Evolutionary conservation across 2,329 filamentous ascomycete genomes (phyloP), one percentile per base, ranked within the genome.

Genomic region (Periconia macrospinosa): DNA sequence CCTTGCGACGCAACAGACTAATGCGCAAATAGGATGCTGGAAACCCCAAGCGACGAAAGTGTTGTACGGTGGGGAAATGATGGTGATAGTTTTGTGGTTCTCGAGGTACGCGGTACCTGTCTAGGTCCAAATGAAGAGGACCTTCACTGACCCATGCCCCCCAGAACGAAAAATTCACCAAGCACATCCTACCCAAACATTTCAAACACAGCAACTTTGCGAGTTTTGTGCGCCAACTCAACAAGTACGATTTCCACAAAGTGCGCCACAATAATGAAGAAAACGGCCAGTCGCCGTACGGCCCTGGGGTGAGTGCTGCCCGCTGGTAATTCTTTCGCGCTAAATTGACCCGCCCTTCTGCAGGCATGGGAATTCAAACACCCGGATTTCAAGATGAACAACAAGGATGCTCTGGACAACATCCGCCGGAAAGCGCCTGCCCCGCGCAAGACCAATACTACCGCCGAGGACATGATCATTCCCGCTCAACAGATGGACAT

Each of bases 181-280:
- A 97, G 74, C 89, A 90, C 40, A 96, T 99, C 65, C 85, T 99
- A 15, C 94, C 94, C 2, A 97, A 97, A 72, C 92, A 97, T 69
- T 99, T 99, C 81, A 99, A 99, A 76, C 94, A 97, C 77, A 96
- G 91, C 83, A 97, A 97, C 74, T 97, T 97, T 78, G 92, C 92
- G 30, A 96, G 92, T 76, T 97, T 97, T 71, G 92, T 97, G 54
- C 89, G 92, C 46, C 92, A 97, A 73, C 79, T 97, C 54, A 97
- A 97, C 79, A 97, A 97, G 73, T 97, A 96, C 75, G 92, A 96
- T 71, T 99, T 99, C 66, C 94, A 99, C 81, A 99, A 99, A 81
- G 92, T 97, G 59, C 86, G 94, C 60, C 90, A 89, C 69, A 90
- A 92, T 67, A 95, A 91, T 61, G 91, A 96, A 69, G 91, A 95